Conservation (phyloP, 306 rosid genomes). For the Cicer yamashitae region DNA sequence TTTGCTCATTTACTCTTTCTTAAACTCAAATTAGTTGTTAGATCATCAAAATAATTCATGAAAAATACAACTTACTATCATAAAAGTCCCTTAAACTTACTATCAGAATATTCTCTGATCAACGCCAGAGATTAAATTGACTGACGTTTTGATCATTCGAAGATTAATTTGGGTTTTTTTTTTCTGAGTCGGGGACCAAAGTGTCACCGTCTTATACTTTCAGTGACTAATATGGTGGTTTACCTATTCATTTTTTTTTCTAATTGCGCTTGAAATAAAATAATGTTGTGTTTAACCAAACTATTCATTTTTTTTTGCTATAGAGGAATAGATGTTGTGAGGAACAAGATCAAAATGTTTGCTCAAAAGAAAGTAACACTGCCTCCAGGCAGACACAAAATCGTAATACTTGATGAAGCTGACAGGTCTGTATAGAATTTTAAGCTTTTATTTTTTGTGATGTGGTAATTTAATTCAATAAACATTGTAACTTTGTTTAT, state of each 20-base stretch:
- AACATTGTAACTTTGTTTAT: background rate
- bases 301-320: constrained; percentile 6
- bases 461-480: constrained; percentile 6
- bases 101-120: too few species aligned
- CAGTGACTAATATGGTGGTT: too few species aligned
- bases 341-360: constrained; percentile 98
- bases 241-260: background rate
- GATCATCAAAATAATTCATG: too few species aligned
- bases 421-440: constrained; percentile 63
- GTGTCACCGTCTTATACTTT: too few species aligned
- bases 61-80: too few species aligned
- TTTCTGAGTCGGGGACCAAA: too few species aligned
- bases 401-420: constrained; percentile 95
- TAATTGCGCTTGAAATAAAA: background rate
- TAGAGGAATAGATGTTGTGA: constrained; percentile 97
- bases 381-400: constrained; percentile 81
- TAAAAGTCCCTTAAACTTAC: too few species aligned
- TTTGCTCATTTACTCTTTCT: too few species aligned
- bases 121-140: too few species aligned
- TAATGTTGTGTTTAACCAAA: background rate
- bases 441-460: background rate
- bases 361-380: constrained; percentile 91
- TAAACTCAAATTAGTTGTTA: too few species aligned
- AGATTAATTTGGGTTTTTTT: too few species aligned
- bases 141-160: too few species aligned